Base-by-base conservation (phyloP, 352 stramenopile species). In the Phytophthora sp. region DNA sequence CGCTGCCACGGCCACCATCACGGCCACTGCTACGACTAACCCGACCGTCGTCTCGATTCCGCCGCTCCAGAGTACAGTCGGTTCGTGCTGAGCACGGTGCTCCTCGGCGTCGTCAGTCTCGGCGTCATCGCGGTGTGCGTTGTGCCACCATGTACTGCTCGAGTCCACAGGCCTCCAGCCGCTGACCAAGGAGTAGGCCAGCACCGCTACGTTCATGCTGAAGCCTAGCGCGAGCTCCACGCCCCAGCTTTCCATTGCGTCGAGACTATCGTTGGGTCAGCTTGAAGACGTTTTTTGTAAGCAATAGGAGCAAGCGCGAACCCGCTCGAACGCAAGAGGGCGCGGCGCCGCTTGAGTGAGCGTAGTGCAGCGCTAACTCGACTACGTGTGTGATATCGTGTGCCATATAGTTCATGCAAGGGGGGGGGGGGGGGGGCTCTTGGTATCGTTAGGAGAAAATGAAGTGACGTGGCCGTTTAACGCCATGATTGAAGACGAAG, bases 1-100 rank as follows among this genome's bases (percentile, higher is more conserved):
- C 26, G 46, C 45, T 21, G 57, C 57, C 23, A 73, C 65, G 3
- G 65, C 65, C 29, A 41, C 38, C 65, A 73, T 65, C 24, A 73
- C 59, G 1, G 65, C 45, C 20, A 73, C 58, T 6, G 66, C 66
- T 7, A 74, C 26, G 29, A 74, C 52, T 30, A 74, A 41, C 4
- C 66, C 53, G 16, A 55, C 49, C 2, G 54, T 70, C 29, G 66
- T 74, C 49, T 74, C 66, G 12, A 62, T 11, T 23, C 55, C 54
- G 24, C 59, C 66, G 27, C 41, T 74, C 60, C 60, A 74, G 12
- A 69, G n/a, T 35, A 54, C 18, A n/a, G 23, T 31, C 13, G 47
- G 41, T n/a, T n/a, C n/a, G n/a, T n/a, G n/a, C n/a, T n/a, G n/a
- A n/a, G n/a, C n/a, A n/a, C n/a, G n/a, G n/a, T n/a, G n/a, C 21